These are phyloP conservation scores for Otatea glauca DNA, from an alignment of 176 grass and related monocot genomes.

Conservation along the genomic window DNA sequence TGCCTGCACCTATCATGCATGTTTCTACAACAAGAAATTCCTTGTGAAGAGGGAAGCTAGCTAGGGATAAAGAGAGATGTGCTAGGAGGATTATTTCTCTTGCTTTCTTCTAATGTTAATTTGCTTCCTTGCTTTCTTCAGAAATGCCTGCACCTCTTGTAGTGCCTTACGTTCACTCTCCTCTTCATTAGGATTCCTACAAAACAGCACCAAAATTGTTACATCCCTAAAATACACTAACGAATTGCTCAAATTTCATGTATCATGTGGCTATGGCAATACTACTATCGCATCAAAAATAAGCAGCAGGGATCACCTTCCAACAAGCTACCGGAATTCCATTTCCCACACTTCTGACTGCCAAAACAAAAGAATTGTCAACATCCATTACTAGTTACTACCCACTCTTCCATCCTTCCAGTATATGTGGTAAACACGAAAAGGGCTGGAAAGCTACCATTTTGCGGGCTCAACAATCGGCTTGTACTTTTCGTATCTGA, in stretches of 20 bases:
- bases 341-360: slow-evolving; percentile 87
- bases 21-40: no score
- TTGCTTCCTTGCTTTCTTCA: no score
- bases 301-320: slow-evolving; percentile 57
- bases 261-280: background rate
- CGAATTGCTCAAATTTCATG: background rate
- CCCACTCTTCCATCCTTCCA: background rate
- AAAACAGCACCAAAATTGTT: background rate
- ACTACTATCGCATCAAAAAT: slow-evolving; percentile 6
- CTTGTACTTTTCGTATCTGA: slow-evolving; percentile 95
- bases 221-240: slow-evolving; percentile 17
- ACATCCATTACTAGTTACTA: background rate
- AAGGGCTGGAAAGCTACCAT: slow-evolving; percentile 55
- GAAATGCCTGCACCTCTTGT: no score
- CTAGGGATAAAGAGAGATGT: no score
- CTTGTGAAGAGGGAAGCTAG: no score
- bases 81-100: no score
- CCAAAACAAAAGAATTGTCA: slow-evolving; percentile 33
- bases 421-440: background rate
- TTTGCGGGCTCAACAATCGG: slow-evolving; percentile 72
- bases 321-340: slow-evolving; percentile 72
- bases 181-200: slow-evolving; percentile 49
- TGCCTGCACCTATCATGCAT: no score
- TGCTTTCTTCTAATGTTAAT: no score
- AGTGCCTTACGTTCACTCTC: slow-evolving; percentile 57